These are phyloP conservation scores for Drechslerella coelobrocha DNA, from an alignment of 2,329 filamentous ascomycete genomes.

Conservation along the genomic window DNA sequence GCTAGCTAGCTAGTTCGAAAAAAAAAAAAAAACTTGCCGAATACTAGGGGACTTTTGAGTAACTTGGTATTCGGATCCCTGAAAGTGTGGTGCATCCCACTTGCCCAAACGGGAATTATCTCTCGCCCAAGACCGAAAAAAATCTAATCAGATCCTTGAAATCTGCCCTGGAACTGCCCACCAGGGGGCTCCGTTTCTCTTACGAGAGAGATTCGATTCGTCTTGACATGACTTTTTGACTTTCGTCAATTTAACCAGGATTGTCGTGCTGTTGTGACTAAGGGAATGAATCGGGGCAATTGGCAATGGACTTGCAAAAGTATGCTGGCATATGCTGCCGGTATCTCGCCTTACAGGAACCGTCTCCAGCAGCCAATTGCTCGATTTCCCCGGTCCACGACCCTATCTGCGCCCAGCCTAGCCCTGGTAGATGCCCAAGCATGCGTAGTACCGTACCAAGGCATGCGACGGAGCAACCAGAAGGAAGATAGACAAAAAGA, in stretches of 20 bases:
- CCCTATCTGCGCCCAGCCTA: too few species aligned
- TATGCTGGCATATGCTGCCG: too few species aligned
- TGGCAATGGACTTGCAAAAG: too few species aligned
- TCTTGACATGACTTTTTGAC: constrained; percentile 9
- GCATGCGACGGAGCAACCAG: too few species aligned
- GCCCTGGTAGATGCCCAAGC: too few species aligned
- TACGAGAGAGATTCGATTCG: constrained; percentile 29
- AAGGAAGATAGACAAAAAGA: too few species aligned
- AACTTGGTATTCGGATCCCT: background rate
- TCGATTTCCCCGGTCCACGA: too few species aligned
- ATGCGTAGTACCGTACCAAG: too few species aligned
- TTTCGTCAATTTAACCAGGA: background rate
- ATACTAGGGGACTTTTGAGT: constrained; percentile 15
- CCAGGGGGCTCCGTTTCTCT: constrained; percentile 28
- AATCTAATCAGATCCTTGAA: constrained; percentile 51
- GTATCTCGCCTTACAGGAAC: too few species aligned
- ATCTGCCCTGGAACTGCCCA: background rate
- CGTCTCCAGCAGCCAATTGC: too few species aligned
- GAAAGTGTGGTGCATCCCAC: constrained; percentile 11
- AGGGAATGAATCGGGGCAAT: too few species aligned
- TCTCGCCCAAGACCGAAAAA: constrained; percentile 25
- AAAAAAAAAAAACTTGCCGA: constrained; percentile 33
- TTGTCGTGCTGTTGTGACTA: too few species aligned
- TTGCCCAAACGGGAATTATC: constrained; percentile 40
- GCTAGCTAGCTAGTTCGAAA: background rate